Percentiles rank a stretch among this genome's conserved stretches.
Evolutionary conservation across 2,329 filamentous ascomycete species (phyloP).

Genomic region (Chrysoporthe cubensis): DNA sequence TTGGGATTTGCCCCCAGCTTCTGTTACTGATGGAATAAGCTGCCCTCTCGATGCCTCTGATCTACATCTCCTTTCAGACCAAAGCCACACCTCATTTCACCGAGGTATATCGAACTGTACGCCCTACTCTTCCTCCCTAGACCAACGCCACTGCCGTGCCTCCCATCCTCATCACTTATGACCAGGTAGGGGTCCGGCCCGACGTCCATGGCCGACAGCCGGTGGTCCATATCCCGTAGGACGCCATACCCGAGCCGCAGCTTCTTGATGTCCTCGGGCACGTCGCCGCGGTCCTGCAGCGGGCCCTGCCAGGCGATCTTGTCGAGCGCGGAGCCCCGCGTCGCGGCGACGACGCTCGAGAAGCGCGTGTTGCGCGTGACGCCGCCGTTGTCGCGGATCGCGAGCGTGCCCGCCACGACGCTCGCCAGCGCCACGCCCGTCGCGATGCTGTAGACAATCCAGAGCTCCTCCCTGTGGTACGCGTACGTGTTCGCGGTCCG

Average conservation of each 20-base stretch:
- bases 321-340: constrained; percentile 45
- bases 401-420: constrained; percentile 40
- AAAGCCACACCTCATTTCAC: constrained; percentile 34
- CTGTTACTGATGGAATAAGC: constrained; percentile 24
- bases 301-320: constrained; percentile 36
- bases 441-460: constrained; percentile 38
- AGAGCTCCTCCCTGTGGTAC: constrained; percentile 40
- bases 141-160: neutral
- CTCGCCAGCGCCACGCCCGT: constrained; percentile 32
- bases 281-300: constrained; percentile 27
- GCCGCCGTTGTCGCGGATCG: constrained; percentile 41
- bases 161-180: constrained; percentile 20
- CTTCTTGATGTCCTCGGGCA: constrained; percentile 32
- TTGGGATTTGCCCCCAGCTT: neutral
- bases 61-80: constrained; percentile 33
- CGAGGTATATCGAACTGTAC: constrained; percentile 14
- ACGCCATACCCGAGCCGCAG: constrained; percentile 35
- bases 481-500: constrained; percentile 40
- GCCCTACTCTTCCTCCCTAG: constrained; percentile 6
- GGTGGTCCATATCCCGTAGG: constrained; percentile 20
- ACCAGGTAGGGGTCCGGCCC: constrained; percentile 15
- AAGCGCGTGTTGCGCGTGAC: constrained; percentile 43
- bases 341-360: constrained; percentile 47
- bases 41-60: constrained; percentile 23
- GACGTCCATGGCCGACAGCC: neutral